Base-by-base conservation (phyloP, 1,284 basidiomycete species). In the Moesziomyces sp. region DNA sequence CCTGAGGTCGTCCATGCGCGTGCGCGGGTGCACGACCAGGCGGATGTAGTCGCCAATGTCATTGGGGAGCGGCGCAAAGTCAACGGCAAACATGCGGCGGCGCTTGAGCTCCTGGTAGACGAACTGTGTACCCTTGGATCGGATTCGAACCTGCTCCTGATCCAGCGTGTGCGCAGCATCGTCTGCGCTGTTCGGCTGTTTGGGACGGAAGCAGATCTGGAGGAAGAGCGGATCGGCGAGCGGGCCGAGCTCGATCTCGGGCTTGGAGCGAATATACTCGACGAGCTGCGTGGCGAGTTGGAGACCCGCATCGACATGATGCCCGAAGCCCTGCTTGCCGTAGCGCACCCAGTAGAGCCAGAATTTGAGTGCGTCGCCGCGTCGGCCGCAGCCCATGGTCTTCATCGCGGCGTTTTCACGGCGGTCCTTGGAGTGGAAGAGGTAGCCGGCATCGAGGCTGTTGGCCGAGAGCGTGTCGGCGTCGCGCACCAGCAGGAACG, bases 301-400 rank as follows among this genome's bases (percentile, higher is more conserved):
- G 0, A 83, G 48, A 5, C 79, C 85, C 0, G 52, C 68, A 10
- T 79, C 83, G 23, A 86, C 74, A 19, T 82, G 77, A 0, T 28
- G 19, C 13, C 80, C 83, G 28, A 85, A 71, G 3, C 83, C 84
- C 0, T 52, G 48, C 14, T 77, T 74, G 40, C 85, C 85, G 55
- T 83, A 82, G 19, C 83, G 80, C n/a, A 78, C 60, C 85, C 85
- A 86, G 24, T 83, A 78, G 18, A 86, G 75, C 79, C 83, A 85
- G 45, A 86, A 68, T 61, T 86, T 86, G 56, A 86, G 73, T 1
- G 84, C 82, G 51, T 86, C 85, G 11, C 84, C 84, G 7, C 80
- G 71, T 5, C 85, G 72, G 0, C 85, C 85, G 53, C 85, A 86
- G 16, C 70, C 80, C 74, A 74, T 84, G 56, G 76, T 83, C 75